These are phyloP conservation scores for Cladosporium sp. DNA, from an alignment of 2,329 filamentous ascomycete species.

Conservation along the genomic window DNA sequence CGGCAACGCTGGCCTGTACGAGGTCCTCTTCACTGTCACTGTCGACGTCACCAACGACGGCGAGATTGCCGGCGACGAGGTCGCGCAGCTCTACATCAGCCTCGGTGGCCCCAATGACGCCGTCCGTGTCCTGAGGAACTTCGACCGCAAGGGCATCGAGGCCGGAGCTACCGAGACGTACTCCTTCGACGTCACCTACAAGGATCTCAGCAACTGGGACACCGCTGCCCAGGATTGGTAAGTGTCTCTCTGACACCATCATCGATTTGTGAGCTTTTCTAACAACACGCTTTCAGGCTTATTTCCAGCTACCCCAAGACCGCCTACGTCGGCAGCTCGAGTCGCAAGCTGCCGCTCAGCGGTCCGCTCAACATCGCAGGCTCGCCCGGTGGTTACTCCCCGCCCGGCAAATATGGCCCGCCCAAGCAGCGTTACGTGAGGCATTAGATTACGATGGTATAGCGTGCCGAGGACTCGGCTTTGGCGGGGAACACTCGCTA, in stretches of 20 bases:
- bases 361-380: constrained; percentile 12
- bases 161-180: constrained; percentile 65
- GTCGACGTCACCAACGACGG: constrained; percentile 69
- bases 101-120: constrained; percentile 73
- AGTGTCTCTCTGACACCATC: not conserved
- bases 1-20: constrained; percentile 59
- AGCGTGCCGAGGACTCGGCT: too few relatives aligned
- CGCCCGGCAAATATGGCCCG: not conserved
- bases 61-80: constrained; percentile 57
- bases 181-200: constrained; percentile 62
- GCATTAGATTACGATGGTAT: not conserved
- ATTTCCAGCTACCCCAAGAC: constrained; percentile 52
- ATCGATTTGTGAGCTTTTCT: not conserved
- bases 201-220: constrained; percentile 88
- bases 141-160: constrained; percentile 68
- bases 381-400: not conserved
- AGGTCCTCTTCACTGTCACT: constrained; percentile 61
- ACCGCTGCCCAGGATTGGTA: constrained; percentile 71
- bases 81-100: constrained; percentile 69
- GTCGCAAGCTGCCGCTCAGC: constrained; percentile 49
- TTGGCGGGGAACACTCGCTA: too few relatives aligned
- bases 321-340: constrained; percentile 54
- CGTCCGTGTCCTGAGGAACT: constrained; percentile 63
- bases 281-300: constrained; percentile 34
- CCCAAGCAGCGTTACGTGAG: constrained; percentile 6